phyloP scores from a whole-genome alignment of 2,329 filamentous ascomycete genomes.

The Ascochyta clinopodiicola region DNA sequence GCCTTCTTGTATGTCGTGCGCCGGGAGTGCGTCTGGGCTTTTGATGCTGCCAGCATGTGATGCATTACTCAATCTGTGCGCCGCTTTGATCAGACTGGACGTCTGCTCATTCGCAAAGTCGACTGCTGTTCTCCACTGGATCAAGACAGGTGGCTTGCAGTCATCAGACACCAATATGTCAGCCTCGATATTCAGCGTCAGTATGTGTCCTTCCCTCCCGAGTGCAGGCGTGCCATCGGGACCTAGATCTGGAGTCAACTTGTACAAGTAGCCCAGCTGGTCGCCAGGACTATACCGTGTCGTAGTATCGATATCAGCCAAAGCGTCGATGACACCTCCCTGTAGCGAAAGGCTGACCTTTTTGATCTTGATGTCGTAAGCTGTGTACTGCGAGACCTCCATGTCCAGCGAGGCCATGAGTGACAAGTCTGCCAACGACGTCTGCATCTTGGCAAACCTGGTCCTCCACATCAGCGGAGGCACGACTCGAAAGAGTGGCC shows the following conservation, averaged over 20 bases:
- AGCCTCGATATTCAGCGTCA: slow-evolving; percentile 68
- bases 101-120: slow-evolving; percentile 65
- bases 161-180: slow-evolving; percentile 62
- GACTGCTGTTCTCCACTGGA: slow-evolving; percentile 72
- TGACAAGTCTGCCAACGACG: slow-evolving; percentile 58
- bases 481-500: slow-evolving; percentile 67
- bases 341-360: slow-evolving; percentile 64
- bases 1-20: slow-evolving; percentile 28
- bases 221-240: slow-evolving; percentile 57
- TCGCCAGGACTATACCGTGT: slow-evolving; percentile 73
- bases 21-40: slow-evolving; percentile 39
- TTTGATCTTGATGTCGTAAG: slow-evolving; percentile 69
- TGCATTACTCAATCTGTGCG: slow-evolving; percentile 40
- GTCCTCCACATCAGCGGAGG: slow-evolving; percentile 76
- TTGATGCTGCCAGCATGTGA: slow-evolving; percentile 27
- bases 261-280: slow-evolving; percentile 77
- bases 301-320: slow-evolving; percentile 57
- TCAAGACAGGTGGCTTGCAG: slow-evolving; percentile 67
- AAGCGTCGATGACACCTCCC: slow-evolving; percentile 65
- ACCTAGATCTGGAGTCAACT: slow-evolving; percentile 56
- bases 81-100: slow-evolving; percentile 48
- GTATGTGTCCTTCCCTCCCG: slow-evolving; percentile 46
- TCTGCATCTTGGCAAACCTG: slow-evolving; percentile 71
- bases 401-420: slow-evolving; percentile 75
- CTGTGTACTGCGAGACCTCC: slow-evolving; percentile 74